Evolutionary conservation across 2,329 filamentous ascomycete genomes (phyloP), one percentile per base, ranked within the genome.

Genomic region (Blumeria hordei): DNA sequence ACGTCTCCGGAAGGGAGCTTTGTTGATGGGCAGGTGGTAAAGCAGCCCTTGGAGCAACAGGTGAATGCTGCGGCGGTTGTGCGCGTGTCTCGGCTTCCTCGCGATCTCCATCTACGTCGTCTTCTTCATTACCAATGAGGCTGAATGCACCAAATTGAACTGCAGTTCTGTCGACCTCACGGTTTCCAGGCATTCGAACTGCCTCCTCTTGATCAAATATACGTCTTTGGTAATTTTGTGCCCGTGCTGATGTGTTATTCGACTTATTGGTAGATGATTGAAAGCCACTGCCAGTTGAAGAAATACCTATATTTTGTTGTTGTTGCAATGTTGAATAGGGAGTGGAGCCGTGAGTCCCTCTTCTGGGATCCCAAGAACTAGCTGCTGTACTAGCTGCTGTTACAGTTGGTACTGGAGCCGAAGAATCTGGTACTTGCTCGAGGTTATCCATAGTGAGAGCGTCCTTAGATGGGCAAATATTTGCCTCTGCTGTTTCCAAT

Each of bases 111-210:
- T 96, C 92, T 59, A 94, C 85, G 64, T 95, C 88, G 55, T 88
- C 84, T 52, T 88, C 84, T 57, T 69, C 65, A 58, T 77, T 77
- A 54, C 81, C 88, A 65, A 85, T 88, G 64, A 98, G 69, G 65
- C 83, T 93, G 74, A 98, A 86, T 67, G 88, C 93, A 59, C 92
- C 92, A 67, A 98, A 98, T 66, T 96, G 90, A 52, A 98, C 88
- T 53, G 88, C 85, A 60, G 90, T 80, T 63, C 88, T 82, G 67
- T 96, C 90, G 33, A 98, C 84, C 54, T 92, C 88, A 61, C 92
- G 88, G 71, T 95, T 94, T 57, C 86, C 88, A 49, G 92, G 92
- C 90, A 98, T 95, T 60, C 94, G 88, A 43, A 98, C 92, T 57
- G 92, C 87, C 71, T 98, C 92, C 68, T 94, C 88, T 67, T 98